Base-by-base conservation (phyloP, 2,329 filamentous ascomycete genomes). In the Beauveria asiatica region DNA sequence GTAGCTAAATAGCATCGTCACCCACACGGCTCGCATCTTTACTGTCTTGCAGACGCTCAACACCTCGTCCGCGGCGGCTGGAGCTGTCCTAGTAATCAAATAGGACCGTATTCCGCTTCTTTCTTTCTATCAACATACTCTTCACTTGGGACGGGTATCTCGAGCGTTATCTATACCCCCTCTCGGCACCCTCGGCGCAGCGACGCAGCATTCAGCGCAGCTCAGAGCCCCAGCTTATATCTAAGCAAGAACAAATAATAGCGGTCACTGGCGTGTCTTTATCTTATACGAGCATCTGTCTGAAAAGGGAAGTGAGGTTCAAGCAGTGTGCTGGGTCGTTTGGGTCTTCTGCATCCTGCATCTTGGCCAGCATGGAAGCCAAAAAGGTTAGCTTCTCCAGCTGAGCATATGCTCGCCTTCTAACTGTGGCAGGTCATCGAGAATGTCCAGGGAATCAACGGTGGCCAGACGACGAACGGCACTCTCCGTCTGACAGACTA, bases 401-500 rank as follows among this genome's bases (percentile, higher is more conserved):
- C 39, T 49, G 55, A 23, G 19, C 39, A 17, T 13, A 37, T 49
- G 27, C 56, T 48, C 67, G 70, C 68, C 69, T 19, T 53, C 23
- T 53, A 49, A 53, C 33, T 27, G 44, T 59, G 5, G 39, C 60
- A 80, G 78, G 72, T 78, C 61, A 70, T 79, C 67, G 82, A 89
- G 63, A 74, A 82, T 70, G 83, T 87, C 60, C 80, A 84, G 64
- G 81, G 83, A 67, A 78, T 86, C 64, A 79, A 83, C 64, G 79
- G 79, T 58, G 85, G 84, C 67, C 78, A 82, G 65, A 78, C 78
- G 56, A 80, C 80, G 37, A 74, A 74, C 25, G 83, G 83, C 63
- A 83, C 79, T 62, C 74, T 87, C 57, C 81, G 84, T 67, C 76
- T 87, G 60, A 84, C 83, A 63, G 79, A 84, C 68, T 85, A 83